These are phyloP conservation scores for Rutstroemia sp. DNA, from an alignment of 2,329 filamentous ascomycete genomes.

Conservation along the genomic window DNA sequence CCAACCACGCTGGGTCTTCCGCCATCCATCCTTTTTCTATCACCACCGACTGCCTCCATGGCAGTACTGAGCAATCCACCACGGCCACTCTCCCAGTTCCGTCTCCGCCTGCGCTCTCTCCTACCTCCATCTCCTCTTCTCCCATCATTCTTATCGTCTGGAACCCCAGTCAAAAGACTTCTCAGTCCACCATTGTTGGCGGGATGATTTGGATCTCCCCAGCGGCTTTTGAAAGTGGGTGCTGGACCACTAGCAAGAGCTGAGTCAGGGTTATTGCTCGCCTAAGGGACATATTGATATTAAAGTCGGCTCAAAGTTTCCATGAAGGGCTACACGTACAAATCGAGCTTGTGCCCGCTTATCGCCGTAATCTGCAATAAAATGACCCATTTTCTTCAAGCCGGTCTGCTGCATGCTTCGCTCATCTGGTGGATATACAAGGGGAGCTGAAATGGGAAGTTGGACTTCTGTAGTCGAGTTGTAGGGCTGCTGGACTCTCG, in stretches of 20 bases:
- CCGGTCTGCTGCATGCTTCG: slow-evolving; percentile 12
- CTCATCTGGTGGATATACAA: neutral
- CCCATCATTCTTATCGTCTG: neutral
- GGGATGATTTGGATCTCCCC: slow-evolving; percentile 1
- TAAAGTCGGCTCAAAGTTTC: neutral
- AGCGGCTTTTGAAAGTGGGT: neutral
- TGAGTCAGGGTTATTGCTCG: neutral
- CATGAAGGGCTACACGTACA: neutral
- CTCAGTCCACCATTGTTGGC: neutral
- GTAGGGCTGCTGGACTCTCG: slow-evolving; percentile 8
- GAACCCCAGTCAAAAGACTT: neutral
- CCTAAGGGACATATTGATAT: neutral
- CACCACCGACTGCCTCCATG: neutral
- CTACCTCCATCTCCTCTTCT: neutral
- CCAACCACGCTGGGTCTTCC: neutral
- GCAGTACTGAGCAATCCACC: neutral
- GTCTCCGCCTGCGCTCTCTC: neutral
- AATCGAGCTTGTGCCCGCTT: slow-evolving; percentile 9
- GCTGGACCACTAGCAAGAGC: neutral
- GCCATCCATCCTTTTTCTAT: neutral
- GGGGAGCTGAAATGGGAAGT: neutral
- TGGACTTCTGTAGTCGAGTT: neutral
- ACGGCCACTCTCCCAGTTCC: neutral
- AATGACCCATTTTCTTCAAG: slow-evolving; percentile 32
- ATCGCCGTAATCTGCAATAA: slow-evolving; percentile 13